These are phyloP conservation scores for Vitis hybrid DNA, from an alignment of 177 flowering plant genomes.

Conservation along the genomic window DNA sequence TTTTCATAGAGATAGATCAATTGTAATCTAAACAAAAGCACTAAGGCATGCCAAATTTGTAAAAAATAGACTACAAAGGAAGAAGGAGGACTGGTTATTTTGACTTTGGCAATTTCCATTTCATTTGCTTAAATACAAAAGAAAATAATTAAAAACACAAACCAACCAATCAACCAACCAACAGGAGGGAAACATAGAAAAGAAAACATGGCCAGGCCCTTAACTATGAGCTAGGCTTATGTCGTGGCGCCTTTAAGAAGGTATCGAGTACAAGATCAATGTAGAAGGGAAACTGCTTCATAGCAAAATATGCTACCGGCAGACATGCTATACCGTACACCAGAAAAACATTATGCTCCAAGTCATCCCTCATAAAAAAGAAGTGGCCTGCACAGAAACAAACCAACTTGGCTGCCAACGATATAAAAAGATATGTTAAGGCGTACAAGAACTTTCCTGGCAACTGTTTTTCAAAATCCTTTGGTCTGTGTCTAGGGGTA, in stretches of 20 bases:
- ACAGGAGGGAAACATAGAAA: too few species aligned
- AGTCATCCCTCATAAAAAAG: slow-evolving; percentile 29
- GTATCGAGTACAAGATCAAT: slow-evolving; percentile 22
- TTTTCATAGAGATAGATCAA: too few species aligned
- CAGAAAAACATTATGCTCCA: slow-evolving; percentile 29
- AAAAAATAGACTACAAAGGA: too few species aligned
- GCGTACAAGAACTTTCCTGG: slow-evolving; percentile 34
- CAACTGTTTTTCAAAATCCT: slow-evolving; percentile 28
- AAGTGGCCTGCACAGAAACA: slow-evolving; percentile 46
- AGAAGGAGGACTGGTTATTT: too few species aligned
- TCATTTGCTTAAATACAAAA: too few species aligned
- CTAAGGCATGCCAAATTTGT: too few species aligned
- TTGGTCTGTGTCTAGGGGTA: slow-evolving; percentile 30
- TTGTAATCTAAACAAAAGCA: too few species aligned
- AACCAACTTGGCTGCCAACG: slow-evolving; percentile 36
- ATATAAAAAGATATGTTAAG: slow-evolving; percentile 32
- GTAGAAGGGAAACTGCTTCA: slow-evolving; percentile 27
- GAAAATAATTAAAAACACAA: too few species aligned
- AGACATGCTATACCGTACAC: slow-evolving; percentile 26
- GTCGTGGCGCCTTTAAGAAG: slow-evolving; percentile 20
- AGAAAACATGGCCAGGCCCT: too few species aligned
- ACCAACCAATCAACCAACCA: too few species aligned
- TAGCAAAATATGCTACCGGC: slow-evolving; percentile 22
- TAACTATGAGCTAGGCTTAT: neutral
- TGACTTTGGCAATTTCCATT: too few species aligned